These are phyloP conservation scores for Epichloe gansuensis DNA, from an alignment of 2,329 filamentous ascomycete genomes.

Conservation along the genomic window DNA sequence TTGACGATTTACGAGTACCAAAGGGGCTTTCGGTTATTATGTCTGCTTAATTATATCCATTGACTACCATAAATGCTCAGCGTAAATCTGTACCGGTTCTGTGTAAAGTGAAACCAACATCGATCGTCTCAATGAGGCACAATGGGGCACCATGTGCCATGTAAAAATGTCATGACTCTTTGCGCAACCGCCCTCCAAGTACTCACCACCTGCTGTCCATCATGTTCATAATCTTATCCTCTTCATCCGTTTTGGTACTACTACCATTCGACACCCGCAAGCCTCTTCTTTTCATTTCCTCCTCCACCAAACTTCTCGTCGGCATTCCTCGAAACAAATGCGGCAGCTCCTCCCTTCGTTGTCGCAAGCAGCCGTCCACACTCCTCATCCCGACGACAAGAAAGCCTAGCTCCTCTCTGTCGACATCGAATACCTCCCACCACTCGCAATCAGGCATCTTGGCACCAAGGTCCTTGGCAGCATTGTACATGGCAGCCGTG, in stretches of 20 bases:
- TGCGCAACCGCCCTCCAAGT: no score
- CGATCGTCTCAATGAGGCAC: no score
- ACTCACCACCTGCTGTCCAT: constrained; percentile 19
- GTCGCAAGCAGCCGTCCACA: constrained; percentile 54
- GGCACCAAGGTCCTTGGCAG: constrained; percentile 60
- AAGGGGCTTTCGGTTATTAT: no score
- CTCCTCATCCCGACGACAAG: constrained; percentile 77
- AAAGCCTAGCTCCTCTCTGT: constrained; percentile 88
- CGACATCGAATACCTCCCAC: constrained; percentile 98
- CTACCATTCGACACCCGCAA: constrained; percentile 21
- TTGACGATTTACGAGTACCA: no score
- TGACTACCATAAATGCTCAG: no score
- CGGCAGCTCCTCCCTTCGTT: constrained; percentile 45
- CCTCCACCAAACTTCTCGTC: constrained; percentile 43
- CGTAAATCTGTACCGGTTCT: no score
- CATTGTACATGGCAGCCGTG: constrained; percentile 81
- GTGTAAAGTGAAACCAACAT: no score
- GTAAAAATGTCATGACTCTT: no score
- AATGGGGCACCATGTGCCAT: no score
- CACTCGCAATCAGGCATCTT: constrained; percentile 76
- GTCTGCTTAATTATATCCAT: no score
- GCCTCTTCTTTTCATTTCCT: constrained; percentile 44
- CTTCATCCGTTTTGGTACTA: constrained; percentile 22
- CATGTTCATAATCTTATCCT: constrained; percentile 30
- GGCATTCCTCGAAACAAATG: constrained; percentile 37